phyloP scores from a whole-genome alignment of 257 asterid genomes.

The Salvia miltiorrhiza region DNA sequence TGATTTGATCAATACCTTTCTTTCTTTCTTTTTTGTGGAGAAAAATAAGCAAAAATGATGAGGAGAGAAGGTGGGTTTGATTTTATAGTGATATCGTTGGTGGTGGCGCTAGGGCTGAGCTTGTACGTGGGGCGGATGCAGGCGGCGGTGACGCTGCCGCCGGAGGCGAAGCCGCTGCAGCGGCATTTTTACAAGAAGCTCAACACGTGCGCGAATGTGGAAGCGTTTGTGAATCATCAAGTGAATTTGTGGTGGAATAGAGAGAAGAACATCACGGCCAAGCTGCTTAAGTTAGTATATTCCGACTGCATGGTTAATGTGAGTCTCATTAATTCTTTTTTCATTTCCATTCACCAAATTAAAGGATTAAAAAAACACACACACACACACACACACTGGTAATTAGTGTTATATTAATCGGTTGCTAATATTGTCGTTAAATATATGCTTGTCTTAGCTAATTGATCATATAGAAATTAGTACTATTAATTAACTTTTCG shows the following conservation, averaged over 20 bases:
- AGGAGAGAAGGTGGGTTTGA: constrained; percentile 27
- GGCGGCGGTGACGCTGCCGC: constrained; percentile 56
- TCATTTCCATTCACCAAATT: no score
- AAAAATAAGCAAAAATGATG: constrained; percentile 20
- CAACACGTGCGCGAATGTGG: constrained; percentile 50
- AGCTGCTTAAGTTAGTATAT: constrained; percentile 63
- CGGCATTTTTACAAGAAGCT: constrained; percentile 66
- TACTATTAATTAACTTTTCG: no score
- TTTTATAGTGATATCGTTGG: constrained; percentile 21
- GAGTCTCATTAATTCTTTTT: constrained; percentile 5
- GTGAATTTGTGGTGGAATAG: constrained; percentile 52
- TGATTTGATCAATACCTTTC: no score
- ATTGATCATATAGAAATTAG: no score
- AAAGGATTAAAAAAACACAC: no score
- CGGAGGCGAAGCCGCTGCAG: constrained; percentile 35
- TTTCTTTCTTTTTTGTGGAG: no score
- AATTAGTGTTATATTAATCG: no score
- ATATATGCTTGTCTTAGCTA: no score
- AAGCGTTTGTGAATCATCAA: constrained; percentile 58
- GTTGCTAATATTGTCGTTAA: no score
- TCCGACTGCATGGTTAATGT: constrained; percentile 86
- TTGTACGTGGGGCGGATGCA: constrained; percentile 35
- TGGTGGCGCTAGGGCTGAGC: constrained; percentile 52
- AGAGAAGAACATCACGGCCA: constrained; percentile 55
- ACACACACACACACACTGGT: no score